A percentile compares a stretch with the other conserved stretches of the same genome.
Evolutionary conservation across 2,329 filamentous ascomycete species (phyloP).

Genomic region (Geosmithia putterillii): DNA sequence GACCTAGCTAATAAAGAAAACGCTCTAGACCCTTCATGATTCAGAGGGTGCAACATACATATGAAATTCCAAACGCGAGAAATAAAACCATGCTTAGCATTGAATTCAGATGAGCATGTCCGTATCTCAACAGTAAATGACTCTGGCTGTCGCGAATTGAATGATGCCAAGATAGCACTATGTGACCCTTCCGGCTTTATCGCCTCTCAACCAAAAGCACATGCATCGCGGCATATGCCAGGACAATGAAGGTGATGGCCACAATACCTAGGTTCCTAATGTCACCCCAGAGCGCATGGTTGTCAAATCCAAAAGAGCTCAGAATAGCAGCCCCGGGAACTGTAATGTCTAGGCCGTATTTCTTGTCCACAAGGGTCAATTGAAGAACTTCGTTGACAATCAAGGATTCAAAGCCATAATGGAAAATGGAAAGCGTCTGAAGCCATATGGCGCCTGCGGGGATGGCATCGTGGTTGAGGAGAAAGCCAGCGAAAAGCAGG

Average conservation of each 20-base stretch:
- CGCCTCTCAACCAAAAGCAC: conserved; percentile 77
- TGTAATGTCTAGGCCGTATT: conserved; percentile 92
- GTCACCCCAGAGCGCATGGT: conserved; percentile 74
- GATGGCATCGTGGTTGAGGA: conserved; percentile 91
- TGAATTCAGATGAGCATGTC: not conserved
- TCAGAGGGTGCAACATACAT: not conserved
- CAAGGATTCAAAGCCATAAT: conserved; percentile 91
- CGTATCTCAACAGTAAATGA: not conserved
- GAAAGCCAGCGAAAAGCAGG: conserved; percentile 81
- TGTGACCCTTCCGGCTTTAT: conserved; percentile 9
- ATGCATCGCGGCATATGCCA: conserved; percentile 91
- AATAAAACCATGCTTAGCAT: not conserved
- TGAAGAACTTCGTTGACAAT: conserved; percentile 96
- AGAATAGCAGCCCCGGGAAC: conserved; percentile 90
- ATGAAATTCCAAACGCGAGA: not conserved
- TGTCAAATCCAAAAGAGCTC: conserved; percentile 90
- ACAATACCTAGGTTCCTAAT: conserved; percentile 72
- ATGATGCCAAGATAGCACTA: no score
- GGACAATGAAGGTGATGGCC: conserved; percentile 67
- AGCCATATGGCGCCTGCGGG: conserved; percentile 78
- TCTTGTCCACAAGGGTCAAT: conserved; percentile 80
- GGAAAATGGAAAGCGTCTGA: conserved; percentile 91
- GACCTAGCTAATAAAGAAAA: not conserved
- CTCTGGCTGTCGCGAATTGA: not conserved
- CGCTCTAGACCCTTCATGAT: not conserved